Percentiles rank a stretch among this genome's conserved stretches.
These are phyloP conservation scores for Vitis vinifera DNA, from an alignment of 164 flowering plant genomes.

Conservation along the genomic window DNA sequence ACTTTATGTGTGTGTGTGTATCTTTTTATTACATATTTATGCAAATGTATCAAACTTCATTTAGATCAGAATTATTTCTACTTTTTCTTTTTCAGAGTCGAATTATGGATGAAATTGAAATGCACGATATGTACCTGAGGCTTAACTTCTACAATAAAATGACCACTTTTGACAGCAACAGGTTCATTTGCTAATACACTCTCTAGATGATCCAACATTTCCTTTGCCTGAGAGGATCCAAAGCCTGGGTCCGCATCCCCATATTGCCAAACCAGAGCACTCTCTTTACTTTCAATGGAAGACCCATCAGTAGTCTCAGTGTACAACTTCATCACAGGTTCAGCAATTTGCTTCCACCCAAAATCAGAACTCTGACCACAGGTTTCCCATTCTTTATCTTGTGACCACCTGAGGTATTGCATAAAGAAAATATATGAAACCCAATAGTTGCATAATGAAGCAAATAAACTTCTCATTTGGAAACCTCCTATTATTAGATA, in stretches of 20 bases:
- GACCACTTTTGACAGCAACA: constrained; percentile 61
- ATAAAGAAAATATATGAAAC: constrained; percentile 1
- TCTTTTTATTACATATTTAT: no score
- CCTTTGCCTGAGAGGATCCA: constrained; percentile 60
- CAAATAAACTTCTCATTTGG: neutral
- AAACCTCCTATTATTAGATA: neutral
- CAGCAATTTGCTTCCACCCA: constrained; percentile 55
- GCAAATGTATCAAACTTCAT: no score
- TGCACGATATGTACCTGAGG: constrained; percentile 47
- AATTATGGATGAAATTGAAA: neutral
- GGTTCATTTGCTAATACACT: constrained; percentile 62
- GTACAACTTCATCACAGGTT: constrained; percentile 42
- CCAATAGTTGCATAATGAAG: neutral
- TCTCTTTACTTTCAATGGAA: constrained; percentile 49
- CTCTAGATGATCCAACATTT: constrained; percentile 55
- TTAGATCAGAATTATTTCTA: no score
- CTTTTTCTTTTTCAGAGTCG: no score
- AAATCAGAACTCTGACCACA: constrained; percentile 44
- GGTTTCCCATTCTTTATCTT: constrained; percentile 45
- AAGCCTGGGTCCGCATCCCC: constrained; percentile 55
- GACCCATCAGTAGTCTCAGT: constrained; percentile 59
- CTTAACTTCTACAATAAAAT: constrained; percentile 51
- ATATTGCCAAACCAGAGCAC: constrained; percentile 63
- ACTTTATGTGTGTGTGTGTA: neutral
- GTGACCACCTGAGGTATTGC: constrained; percentile 34